Percentiles rank a stretch among this genome's conserved stretches.
phyloP scores from a whole-genome alignment of 768 basidiomycete species.

The Pleurotus cornucopiae region DNA sequence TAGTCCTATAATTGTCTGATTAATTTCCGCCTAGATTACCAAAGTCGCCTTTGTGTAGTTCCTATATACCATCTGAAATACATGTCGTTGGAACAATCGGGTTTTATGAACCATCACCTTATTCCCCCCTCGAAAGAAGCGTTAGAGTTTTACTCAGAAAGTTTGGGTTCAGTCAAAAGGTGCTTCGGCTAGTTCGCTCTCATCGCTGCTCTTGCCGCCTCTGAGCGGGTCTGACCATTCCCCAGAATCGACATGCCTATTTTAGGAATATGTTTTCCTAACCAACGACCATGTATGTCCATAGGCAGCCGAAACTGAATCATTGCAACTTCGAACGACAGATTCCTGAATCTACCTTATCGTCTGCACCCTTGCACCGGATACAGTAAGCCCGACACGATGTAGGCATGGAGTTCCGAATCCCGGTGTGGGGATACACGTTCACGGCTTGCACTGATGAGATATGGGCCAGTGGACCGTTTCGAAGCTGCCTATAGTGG shows the following conservation, averaged over 20 bases:
- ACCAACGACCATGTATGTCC: not conserved
- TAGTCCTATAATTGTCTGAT: not conserved
- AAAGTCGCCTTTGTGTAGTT: not conserved
- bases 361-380: constrained; percentile 51
- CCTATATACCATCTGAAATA: not conserved
- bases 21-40: not conserved
- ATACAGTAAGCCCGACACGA: constrained; percentile 57
- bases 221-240: not conserved
- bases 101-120: not conserved
- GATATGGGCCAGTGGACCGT: constrained; percentile 45
- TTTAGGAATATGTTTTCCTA: not conserved
- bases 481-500: constrained; percentile 55
- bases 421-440: constrained; percentile 65
- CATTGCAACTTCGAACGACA: constrained; percentile 4
- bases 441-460: constrained; percentile 30
- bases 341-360: constrained; percentile 40
- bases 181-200: not conserved
- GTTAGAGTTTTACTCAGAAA: constrained; percentile 4
- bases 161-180: not conserved
- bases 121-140: not conserved
- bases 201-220: not conserved
- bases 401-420: constrained; percentile 64
- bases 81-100: too few relatives aligned
- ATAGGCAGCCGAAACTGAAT: not conserved
- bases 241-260: not conserved